Base-by-base conservation (phyloP, 2,329 filamentous ascomycete genomes). In the Aspergillus sp. region DNA sequence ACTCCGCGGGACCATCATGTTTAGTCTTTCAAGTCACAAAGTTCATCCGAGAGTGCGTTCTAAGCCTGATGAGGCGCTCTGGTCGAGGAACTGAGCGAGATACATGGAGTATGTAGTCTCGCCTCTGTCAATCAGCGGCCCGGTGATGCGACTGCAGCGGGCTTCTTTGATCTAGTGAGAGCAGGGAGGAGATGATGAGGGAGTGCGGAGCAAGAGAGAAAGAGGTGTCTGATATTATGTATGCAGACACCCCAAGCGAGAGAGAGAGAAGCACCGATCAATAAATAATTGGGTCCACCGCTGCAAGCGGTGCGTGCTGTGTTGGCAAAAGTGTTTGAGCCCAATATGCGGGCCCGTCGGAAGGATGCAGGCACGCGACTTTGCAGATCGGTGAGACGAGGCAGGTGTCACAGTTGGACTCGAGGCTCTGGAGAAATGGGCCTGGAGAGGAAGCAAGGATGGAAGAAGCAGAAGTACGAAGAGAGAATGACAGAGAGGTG, bases 1-100 rank as follows among this genome's bases (percentile, higher is more conserved):
- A 54, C 76, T 72, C 65, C 76, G 71, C 45, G 77, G 77, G 53
- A 79, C 76, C 76, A 80, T 80, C 76, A 79, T 79, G 57, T 71
- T 74, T 64, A 69, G 63, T 60, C 41, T 28, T 62, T 63, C 48
- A 38, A 28, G 59, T 57, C 64, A 66, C 55, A 58, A 56, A 60
- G 49, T 61, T 64, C 63, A 54, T 43, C 61, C 52, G 47, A 47
- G 62, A 4, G 64, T 65, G 59, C 60, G 63, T 61, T 59, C 61
- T 66, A 65, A 61, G 71, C 76, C 76, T 57, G 75, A 71, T 28
- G 74, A 78, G 72, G 76, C 75, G 71, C 74, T 77, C 66, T 77
- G 75, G 60, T 78, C 75, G 66, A 77, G 73, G 7, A 62, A 70
- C 69, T 77, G 75, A 53, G 63, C 74, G 69, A 78, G 74, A 75